Evolutionary conservation across 2,329 filamentous ascomycete genomes (phyloP).

Genomic region (Epichloe uncinata): DNA sequence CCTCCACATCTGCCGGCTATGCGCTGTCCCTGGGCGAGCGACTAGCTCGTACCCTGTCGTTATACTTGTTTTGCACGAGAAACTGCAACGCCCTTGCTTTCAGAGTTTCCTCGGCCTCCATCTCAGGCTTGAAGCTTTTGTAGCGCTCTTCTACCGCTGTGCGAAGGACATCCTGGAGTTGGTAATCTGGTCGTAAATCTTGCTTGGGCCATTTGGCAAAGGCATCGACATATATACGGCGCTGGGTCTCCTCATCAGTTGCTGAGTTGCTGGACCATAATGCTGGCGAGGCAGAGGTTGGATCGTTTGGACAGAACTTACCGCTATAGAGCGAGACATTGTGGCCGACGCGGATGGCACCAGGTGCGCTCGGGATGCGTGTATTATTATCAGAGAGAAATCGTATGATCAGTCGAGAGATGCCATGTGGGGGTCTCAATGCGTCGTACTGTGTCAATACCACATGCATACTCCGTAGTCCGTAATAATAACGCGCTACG

Average conservation of each 20-base stretch:
- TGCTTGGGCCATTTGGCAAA: conserved; percentile 50
- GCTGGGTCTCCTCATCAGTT: conserved; percentile 11
- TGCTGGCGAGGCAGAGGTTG: no score
- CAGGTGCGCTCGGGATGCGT: neutral
- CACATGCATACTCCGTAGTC: no score
- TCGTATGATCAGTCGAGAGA: no score
- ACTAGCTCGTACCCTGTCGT: conserved; percentile 33
- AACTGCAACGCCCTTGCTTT: conserved; percentile 48
- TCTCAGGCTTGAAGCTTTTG: conserved; percentile 17
- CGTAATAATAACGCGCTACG: no score
- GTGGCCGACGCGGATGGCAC: neutral
- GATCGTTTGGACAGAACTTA: conserved; percentile 4
- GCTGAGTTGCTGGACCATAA: no score
- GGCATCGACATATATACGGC: conserved; percentile 24
- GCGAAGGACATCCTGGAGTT: conserved; percentile 44
- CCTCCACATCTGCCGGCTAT: neutral
- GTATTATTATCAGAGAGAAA: neutral
- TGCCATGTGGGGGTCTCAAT: no score
- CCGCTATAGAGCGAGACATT: conserved; percentile 23
- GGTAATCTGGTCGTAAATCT: conserved; percentile 46
- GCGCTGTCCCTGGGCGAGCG: neutral
- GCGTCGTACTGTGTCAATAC: no score
- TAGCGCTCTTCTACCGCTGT: conserved; percentile 23
- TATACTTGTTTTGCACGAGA: conserved; percentile 46
- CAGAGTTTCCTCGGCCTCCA: conserved; percentile 36